Conservation (phyloP, 2,329 filamentous ascomycete genomes). For the Scedosporium minutisporum region DNA sequence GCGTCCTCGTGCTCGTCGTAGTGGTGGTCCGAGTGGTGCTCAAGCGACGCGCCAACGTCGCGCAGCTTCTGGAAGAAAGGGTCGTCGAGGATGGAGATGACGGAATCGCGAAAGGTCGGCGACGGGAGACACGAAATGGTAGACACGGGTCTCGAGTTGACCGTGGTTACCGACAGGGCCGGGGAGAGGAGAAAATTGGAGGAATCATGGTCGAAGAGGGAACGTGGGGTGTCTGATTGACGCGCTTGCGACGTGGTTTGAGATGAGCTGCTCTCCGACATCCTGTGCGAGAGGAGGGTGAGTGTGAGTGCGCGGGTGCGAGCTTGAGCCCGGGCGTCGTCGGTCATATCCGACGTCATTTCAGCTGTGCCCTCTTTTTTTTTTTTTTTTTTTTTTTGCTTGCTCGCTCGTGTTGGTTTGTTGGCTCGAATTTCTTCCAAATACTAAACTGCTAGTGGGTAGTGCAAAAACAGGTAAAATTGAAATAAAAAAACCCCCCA, state of each 20-base stretch:
- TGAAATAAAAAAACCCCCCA: too few species aligned
- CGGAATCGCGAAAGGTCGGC: conserved; percentile 30
- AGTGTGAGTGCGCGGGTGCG: background rate
- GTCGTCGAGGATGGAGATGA: conserved; percentile 45
- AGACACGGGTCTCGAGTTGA: conserved; percentile 4
- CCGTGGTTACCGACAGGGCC: conserved; percentile 4
- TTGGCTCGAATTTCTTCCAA: too few species aligned
- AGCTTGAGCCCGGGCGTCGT: background rate
- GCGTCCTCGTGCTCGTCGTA: conserved; percentile 14
- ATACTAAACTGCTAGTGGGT: too few species aligned
- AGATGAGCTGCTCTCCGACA: background rate
- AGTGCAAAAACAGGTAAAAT: too few species aligned
- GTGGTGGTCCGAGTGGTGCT: conserved; percentile 21
- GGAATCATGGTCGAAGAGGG: conserved; percentile 5
- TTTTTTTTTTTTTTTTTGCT: background rate
- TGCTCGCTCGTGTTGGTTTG: background rate
- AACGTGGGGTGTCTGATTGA: conserved; percentile 3
- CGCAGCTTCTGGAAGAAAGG: conserved; percentile 38
- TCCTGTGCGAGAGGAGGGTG: background rate
- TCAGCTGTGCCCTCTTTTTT: background rate
- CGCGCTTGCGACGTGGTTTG: conserved; percentile 4
- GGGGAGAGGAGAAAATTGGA: conserved; percentile 5
- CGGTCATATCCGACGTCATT: conserved; percentile 4
- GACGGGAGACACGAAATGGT: background rate
- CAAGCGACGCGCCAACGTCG: conserved; percentile 3